Base-by-base conservation (phyloP, 106 monocot species). In the Vanilla planifolia region DNA sequence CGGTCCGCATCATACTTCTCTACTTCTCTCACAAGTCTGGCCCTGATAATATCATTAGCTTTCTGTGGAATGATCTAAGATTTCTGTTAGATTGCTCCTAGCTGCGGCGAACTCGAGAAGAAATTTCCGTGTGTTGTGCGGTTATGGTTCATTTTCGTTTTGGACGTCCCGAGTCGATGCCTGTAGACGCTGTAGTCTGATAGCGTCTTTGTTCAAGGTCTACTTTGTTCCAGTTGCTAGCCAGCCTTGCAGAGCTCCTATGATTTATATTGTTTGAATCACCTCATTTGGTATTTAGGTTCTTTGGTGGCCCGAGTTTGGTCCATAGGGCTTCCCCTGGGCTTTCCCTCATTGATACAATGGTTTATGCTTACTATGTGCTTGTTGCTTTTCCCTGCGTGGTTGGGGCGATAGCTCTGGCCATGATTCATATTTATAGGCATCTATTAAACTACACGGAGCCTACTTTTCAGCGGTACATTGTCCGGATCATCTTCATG, bases 401-500 rank as follows among this genome's bases (percentile, higher is more conserved):
- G 3, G 65, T 85, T 5, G 92, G 60, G 22, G 98, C 98, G 0
- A 85, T 73, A 2, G 75, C 60, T 2, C 32, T 99, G 17, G 92
- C 98, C 2, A 16, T 83, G 50, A 42, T 73, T 10, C 98, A 99
- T 55, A 99, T 99, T 25, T 99, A 99, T 60, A 71, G 79, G 27
- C 98, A 99, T 56, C 88, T 99, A 46, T n/a, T 77, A 43, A 92
- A 99, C 52, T 99, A 99, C 69, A 92, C 98, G 2, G 98, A 99
- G 63, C 98, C 98, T 7, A 82, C 73, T 13, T 99, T 88, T 33
- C 98, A 99, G 73, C 88, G 98, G 21, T 92, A 85, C 77, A 99
- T 99, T 8, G 98, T 99, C 60, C 92, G 98, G 56, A 92, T 99
- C 82, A 99, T 99, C 73, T 92, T 99, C 84, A 88, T 99, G 98